Conservation (phyloP, 257 asterid species). For the Solanum stenotomum region DNA sequence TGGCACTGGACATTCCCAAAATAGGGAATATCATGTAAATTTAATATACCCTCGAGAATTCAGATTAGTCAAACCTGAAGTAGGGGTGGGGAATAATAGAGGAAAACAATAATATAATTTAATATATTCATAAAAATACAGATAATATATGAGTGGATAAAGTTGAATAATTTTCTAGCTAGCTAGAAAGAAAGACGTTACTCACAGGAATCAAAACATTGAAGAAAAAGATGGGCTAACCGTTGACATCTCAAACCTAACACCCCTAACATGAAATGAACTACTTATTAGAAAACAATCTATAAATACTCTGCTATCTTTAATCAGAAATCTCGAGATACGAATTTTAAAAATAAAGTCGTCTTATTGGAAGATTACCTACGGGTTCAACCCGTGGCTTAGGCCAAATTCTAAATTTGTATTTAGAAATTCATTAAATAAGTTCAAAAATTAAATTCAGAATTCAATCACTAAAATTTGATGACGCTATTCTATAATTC, state of each 20-base stretch:
- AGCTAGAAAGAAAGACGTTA: constrained; percentile 24
- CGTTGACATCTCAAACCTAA: constrained; percentile 36
- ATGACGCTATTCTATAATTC: not conserved
- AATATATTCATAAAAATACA: not conserved
- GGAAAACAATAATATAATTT: not conserved
- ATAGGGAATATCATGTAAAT: no score
- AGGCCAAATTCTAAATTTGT: not conserved
- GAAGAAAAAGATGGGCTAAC: constrained; percentile 14
- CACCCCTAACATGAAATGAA: not conserved
- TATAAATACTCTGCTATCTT: not conserved
- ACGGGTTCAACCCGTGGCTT: not conserved
- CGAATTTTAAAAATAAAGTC: not conserved
- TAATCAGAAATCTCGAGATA: not conserved
- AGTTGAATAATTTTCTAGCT: constrained; percentile 14
- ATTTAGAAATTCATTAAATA: not conserved
- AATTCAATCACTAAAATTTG: not conserved
- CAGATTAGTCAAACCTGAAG: not conserved
- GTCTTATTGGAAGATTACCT: not conserved
- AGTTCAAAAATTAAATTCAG: not conserved
- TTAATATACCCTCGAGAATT: not conserved
- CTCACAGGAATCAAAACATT: constrained; percentile 50
- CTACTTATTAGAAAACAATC: not conserved
- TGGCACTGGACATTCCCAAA: no score
- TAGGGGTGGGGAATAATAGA: not conserved
- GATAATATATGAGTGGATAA: not conserved